Evolutionary conservation across 1,139 yeast species (phyloP).

Genomic region (Candida pseudoviswanathii): DNA sequence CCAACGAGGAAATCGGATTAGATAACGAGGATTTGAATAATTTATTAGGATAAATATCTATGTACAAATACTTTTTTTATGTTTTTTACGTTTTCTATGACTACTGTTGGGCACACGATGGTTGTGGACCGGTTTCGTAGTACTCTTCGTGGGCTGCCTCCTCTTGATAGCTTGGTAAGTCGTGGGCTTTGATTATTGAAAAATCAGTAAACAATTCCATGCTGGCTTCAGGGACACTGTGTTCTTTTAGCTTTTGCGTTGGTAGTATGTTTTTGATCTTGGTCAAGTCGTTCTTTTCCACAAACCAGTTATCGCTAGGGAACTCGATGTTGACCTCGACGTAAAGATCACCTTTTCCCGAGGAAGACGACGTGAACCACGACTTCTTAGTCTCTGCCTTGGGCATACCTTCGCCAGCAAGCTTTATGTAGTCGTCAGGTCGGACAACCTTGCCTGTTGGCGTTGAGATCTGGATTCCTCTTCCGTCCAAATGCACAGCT

Average conservation of each 20-base stretch:
- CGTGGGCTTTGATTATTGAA: constrained; percentile 27
- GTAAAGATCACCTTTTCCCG: constrained; percentile 70
- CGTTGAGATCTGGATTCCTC: constrained; percentile 64
- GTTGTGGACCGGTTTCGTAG: constrained; percentile 28
- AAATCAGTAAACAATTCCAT: constrained; percentile 47
- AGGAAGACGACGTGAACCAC: constrained; percentile 33
- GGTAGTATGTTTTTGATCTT: constrained; percentile 61
- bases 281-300: constrained; percentile 61
- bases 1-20: constrained; percentile 31
- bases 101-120: constrained; percentile 40
- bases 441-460: constrained; percentile 77
- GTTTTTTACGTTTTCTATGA: constrained; percentile 10
- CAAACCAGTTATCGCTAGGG: constrained; percentile 81
- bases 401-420: constrained; percentile 89
- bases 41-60: constrained; percentile 31
- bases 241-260: constrained; percentile 30
- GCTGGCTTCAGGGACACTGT: constrained; percentile 36
- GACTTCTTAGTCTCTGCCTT: constrained; percentile 33
- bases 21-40: constrained; percentile 37
- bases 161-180: constrained; percentile 40
- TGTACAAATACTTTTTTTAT: background rate
- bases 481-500: constrained; percentile 78
- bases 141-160: constrained; percentile 21
- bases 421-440: constrained; percentile 72
- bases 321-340: constrained; percentile 73